Conservation (phyloP, 78 protist species). For the Trichosphaerium sp. region DNA sequence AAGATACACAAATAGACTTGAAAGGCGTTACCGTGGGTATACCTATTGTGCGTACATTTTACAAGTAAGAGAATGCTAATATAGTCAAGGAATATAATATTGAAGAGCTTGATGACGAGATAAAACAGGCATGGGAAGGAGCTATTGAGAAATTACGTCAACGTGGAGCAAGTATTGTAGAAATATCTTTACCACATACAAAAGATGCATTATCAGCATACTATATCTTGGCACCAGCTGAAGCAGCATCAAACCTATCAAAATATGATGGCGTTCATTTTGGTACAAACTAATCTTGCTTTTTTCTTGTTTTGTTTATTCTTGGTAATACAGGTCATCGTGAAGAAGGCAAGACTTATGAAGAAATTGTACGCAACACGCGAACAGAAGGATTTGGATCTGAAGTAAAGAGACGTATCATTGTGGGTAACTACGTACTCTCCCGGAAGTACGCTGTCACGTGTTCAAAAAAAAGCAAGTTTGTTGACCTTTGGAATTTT, state of each 20-base stretch:
- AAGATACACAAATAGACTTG: conserved; percentile 1
- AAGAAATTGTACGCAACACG: conserved; percentile 20
- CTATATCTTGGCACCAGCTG: conserved; percentile 70
- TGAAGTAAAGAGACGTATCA: conserved; percentile 43
- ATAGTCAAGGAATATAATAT: conserved; percentile 19
- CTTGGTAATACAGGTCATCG: not conserved
- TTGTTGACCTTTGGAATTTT: not conserved
- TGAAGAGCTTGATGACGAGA: conserved; percentile 33
- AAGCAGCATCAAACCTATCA: conserved; percentile 63
- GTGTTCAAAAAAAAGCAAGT: conserved; percentile 6
- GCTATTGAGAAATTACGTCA: conserved; percentile 14
- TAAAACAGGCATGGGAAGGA: conserved; percentile 30
- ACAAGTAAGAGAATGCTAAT: not conserved
- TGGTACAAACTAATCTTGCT: conserved; percentile 11
- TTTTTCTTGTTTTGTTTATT: no score
- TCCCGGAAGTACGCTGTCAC: no score
- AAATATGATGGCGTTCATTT: conserved; percentile 60
- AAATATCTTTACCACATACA: conserved; percentile 31
- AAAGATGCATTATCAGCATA: conserved; percentile 49
- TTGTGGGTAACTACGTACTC: conserved; percentile 48
- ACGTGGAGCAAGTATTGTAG: conserved; percentile 38
- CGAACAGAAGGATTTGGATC: conserved; percentile 34
- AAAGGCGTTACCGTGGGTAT: conserved; percentile 12
- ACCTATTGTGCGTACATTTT: not conserved
- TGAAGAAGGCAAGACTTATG: not conserved